phyloP scores from a whole-genome alignment of 495 filamentous ascomycete species.

The Aspergillus saccharolyticus region DNA sequence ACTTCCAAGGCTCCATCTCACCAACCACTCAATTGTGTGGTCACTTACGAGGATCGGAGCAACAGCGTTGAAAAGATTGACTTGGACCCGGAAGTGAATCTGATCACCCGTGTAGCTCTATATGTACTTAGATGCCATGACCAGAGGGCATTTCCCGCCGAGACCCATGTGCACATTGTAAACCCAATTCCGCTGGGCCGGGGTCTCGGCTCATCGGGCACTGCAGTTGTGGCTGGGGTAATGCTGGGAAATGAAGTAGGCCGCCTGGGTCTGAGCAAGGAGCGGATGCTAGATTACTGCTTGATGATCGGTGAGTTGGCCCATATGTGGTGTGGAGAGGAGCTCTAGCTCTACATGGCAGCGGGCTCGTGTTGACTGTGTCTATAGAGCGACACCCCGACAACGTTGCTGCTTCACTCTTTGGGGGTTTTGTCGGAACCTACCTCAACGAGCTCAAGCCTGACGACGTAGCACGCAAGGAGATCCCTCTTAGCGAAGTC shows the following conservation, averaged over 20 bases:
- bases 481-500: constrained; percentile 95
- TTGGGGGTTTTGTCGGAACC: constrained; percentile 94
- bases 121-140: constrained; percentile 91
- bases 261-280: constrained; percentile 68
- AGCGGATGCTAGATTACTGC: constrained; percentile 87
- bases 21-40: constrained; percentile 72
- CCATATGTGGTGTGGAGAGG: background rate
- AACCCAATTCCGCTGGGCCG: constrained; percentile 90
- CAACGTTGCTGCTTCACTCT: constrained; percentile 91
- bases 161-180: constrained; percentile 86
- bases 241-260: constrained; percentile 87
- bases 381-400: constrained; percentile 82
- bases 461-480: constrained; percentile 75
- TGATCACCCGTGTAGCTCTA: constrained; percentile 84
- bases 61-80: constrained; percentile 69
- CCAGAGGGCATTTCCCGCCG: constrained; percentile 70
- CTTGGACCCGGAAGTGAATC: constrained; percentile 72
- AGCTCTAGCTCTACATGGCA: background rate
- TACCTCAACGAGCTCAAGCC: constrained; percentile 87
- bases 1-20: constrained; percentile 44
- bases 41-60: constrained; percentile 84
- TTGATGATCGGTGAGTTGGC: constrained; percentile 71
- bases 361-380: constrained; percentile 9
- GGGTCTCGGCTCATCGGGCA: constrained; percentile 86
- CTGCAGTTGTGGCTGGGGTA: constrained; percentile 91